Conservation (phyloP, 495 filamentous ascomycete species). For the Aspergillus campestris region DNA sequence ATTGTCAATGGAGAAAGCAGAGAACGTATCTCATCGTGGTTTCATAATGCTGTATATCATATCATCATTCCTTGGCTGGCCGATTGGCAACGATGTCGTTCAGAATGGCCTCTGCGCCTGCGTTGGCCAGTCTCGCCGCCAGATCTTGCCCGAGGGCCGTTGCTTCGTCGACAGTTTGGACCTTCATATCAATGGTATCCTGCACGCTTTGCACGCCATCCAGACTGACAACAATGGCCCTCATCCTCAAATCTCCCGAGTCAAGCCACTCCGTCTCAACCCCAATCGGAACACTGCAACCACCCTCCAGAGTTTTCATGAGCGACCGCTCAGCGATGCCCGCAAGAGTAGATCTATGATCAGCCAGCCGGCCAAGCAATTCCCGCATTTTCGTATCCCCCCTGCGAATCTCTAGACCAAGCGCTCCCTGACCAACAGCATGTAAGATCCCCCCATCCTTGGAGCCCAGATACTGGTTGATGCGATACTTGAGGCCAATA, state of each 20-base stretch:
- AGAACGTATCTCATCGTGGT: too few relatives aligned
- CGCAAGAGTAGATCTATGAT: constrained; percentile 45
- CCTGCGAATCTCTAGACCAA: constrained; percentile 65
- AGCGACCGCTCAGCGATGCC: constrained; percentile 62
- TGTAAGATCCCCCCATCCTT: constrained; percentile 60
- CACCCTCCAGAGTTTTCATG: constrained; percentile 73
- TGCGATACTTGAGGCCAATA: constrained; percentile 50
- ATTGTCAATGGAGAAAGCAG: too few relatives aligned
- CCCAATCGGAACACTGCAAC: constrained; percentile 78
- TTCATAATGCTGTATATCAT: not conserved
- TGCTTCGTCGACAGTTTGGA: constrained; percentile 5
- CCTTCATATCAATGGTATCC: not conserved
- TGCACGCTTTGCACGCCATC: constrained; percentile 8
- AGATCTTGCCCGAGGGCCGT: constrained; percentile 5
- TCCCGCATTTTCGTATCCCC: constrained; percentile 46
- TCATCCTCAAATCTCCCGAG: constrained; percentile 4
- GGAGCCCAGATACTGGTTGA: constrained; percentile 57
- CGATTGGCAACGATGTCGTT: constrained; percentile 8
- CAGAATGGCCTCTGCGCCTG: constrained; percentile 11
- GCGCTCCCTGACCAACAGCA: constrained; percentile 76
- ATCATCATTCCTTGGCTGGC: constrained; percentile 9
- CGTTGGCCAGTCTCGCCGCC: constrained; percentile 8
- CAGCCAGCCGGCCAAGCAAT: constrained; percentile 43
- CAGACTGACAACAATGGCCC: constrained; percentile 12
- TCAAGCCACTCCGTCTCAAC: constrained; percentile 38